phyloP scores from a whole-genome alignment of 2,329 filamentous ascomycete species.

The Atkinsonella texensis region DNA sequence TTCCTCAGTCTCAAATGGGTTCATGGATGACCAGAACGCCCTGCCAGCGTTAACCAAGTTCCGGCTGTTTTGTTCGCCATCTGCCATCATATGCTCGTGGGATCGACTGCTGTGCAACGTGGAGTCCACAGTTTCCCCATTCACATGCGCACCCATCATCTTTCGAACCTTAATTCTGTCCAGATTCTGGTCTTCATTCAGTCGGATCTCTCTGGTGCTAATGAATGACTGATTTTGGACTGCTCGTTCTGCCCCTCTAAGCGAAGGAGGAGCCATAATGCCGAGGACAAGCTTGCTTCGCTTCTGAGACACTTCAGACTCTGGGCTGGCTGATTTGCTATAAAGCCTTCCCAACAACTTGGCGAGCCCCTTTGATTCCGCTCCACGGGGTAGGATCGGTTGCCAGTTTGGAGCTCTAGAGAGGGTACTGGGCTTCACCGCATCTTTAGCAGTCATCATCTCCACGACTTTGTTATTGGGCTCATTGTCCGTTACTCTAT shows the following conservation, averaged over 20 bases:
- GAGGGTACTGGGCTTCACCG: slow-evolving; percentile 19
- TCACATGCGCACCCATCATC: neutral
- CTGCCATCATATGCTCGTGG: neutral
- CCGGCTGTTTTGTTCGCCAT: neutral
- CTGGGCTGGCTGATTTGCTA: slow-evolving; percentile 14
- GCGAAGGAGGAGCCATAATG: neutral
- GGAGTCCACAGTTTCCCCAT: neutral
- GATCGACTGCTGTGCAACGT: neutral
- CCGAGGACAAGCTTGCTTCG: neutral
- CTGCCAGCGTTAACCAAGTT: neutral
- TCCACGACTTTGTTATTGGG: slow-evolving; percentile 22
- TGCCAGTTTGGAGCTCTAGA: neutral
- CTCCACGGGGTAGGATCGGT: slow-evolving; percentile 8
- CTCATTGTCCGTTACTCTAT: slow-evolving; percentile 11
- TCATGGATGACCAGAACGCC: neutral
- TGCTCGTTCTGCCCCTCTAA: neutral
- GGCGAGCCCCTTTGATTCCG: slow-evolving; percentile 19
- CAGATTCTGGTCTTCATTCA: slow-evolving; percentile 24
- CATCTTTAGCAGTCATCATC: slow-evolving; percentile 25
- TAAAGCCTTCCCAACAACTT: slow-evolving; percentile 24
- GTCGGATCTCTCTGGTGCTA: slow-evolving; percentile 19
- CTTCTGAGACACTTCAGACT: slow-evolving; percentile 5
- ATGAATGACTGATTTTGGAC: slow-evolving; percentile 12
- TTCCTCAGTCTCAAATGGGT: slow-evolving; percentile 25
- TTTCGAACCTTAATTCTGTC: slow-evolving; percentile 22